These are phyloP conservation scores for Cystobasidium sp. DNA, from an alignment of 1,284 basidiomycete genomes.

Conservation along the genomic window DNA sequence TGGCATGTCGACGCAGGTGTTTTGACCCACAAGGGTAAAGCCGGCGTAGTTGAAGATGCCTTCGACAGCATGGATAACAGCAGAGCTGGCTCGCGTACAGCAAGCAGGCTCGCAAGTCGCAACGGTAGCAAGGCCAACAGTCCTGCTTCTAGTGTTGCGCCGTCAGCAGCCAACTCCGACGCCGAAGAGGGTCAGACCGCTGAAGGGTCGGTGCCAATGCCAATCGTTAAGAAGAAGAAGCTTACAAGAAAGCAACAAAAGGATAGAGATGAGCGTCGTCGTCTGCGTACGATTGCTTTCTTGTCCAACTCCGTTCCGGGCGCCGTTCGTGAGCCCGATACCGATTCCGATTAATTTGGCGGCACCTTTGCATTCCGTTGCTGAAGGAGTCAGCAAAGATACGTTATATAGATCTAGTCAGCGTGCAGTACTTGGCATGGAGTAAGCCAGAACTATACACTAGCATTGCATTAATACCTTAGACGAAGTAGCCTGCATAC, in stretches of 20 bases:
- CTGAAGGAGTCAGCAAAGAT: background rate
- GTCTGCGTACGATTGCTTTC: constrained; percentile 80
- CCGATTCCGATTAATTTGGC: constrained; percentile 50
- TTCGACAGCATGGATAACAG: constrained; percentile 60
- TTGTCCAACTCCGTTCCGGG: constrained; percentile 67
- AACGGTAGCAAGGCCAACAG: constrained; percentile 57
- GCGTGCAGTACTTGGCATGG: too few species aligned
- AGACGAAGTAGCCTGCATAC: constrained; percentile 2
- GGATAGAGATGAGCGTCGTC: constrained; percentile 71
- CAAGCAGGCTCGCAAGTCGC: constrained; percentile 58
- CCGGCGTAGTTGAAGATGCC: constrained; percentile 77
- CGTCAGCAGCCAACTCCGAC: constrained; percentile 59
- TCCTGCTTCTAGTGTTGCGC: constrained; percentile 56
- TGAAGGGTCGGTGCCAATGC: constrained; percentile 55
- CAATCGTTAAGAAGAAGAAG: constrained; percentile 80
- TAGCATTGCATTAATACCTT: background rate
- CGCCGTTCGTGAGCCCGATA: constrained; percentile 61
- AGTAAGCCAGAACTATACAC: background rate
- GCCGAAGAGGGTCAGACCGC: constrained; percentile 58
- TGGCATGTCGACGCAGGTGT: constrained; percentile 68
- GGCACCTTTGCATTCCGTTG: background rate
- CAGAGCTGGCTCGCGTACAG: constrained; percentile 61
- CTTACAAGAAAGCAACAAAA: constrained; percentile 85
- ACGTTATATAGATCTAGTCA: too few species aligned
- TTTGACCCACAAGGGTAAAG: constrained; percentile 86